Base-by-base conservation (phyloP, 345 rosid species). In the Ceriops zippeliana region DNA sequence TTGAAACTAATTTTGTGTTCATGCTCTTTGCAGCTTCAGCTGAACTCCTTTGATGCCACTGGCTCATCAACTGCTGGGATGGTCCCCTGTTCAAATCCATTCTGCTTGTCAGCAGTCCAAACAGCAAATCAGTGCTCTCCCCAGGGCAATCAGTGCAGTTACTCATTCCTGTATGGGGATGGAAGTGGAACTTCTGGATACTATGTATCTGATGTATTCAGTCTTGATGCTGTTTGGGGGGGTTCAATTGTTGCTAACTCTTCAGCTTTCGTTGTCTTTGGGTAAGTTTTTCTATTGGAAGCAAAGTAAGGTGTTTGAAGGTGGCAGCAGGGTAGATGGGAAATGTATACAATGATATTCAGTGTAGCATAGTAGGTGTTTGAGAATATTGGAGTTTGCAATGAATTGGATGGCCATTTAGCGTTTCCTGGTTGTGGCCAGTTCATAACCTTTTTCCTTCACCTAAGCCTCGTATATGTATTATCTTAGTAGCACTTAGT, bases 101-200 rank as follows among this genome's bases (percentile, higher is more conserved):
- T 75, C 20, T 83, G 84, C 53, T 32, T 66, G 28, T 82, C 85
- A 26, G 58, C 68, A 47, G 77, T 79, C 63, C 96, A 82, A 71
- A 85, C 91, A 22, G 86, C 89, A 38, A 82, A 87, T 58, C 83
- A 89, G 31, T 95, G 97, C 60, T 74, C 87, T 74, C 21, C 80
- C 53, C 83, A 83, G 83, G 82, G 78, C 66, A 85, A 90, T 72
- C 96, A 74, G 75, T 95, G 99, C 52, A 78, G 89, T 67, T 95
- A 95, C 82, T 73, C 96, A 13, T 95, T 91, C 73, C 89, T 83
- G 37, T 95, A 95, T 71, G 97, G 96, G 53, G 99, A 95, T 78
- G 89, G 87, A 76, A 95, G 99, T 74, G 99, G 97, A 77, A 91
- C 99, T 62, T 82, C 93, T 1, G 99, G 99, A 73, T 82, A 81